phyloP scores from a whole-genome alignment of 2,329 filamentous ascomycete genomes.

The Paecilomyces niveus region DNA sequence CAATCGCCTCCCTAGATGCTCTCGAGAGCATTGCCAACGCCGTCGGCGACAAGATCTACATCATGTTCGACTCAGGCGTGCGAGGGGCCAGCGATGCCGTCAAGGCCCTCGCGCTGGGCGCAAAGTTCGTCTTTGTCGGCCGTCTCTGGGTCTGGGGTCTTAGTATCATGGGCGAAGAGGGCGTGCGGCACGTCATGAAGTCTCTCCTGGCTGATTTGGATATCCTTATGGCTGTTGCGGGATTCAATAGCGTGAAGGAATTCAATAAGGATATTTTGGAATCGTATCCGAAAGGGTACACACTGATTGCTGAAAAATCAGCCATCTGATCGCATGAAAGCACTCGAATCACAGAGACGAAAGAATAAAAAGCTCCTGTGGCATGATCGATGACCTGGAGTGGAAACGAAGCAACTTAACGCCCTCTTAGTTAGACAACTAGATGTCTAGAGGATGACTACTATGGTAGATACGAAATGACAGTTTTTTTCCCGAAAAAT shows the following conservation, averaged over 20 bases:
- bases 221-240: conserved; percentile 54
- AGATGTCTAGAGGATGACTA: no score
- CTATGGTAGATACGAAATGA: no score
- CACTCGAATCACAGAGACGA: neutral
- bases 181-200: conserved; percentile 57
- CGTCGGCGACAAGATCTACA: conserved; percentile 44
- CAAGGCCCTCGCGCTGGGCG: conserved; percentile 56
- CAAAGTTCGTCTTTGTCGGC: conserved; percentile 57
- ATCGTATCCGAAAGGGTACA: conserved; percentile 8
- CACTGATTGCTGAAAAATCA: neutral
- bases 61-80: conserved; percentile 57
- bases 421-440: no score
- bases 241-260: conserved; percentile 47
- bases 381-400: no score
- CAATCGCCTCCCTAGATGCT: conserved; percentile 53
- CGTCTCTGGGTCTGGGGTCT: conserved; percentile 56
- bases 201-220: conserved; percentile 56
- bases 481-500: no score
- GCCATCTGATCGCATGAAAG: neutral
- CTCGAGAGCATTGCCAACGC: conserved; percentile 52
- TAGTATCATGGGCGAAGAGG: conserved; percentile 53
- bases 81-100: conserved; percentile 51
- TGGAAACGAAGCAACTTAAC: no score
- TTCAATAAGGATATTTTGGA: conserved; percentile 40
- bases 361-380: no score